Conservation (phyloP, 495 filamentous ascomycete genomes). For the Talaromyces liani region DNA sequence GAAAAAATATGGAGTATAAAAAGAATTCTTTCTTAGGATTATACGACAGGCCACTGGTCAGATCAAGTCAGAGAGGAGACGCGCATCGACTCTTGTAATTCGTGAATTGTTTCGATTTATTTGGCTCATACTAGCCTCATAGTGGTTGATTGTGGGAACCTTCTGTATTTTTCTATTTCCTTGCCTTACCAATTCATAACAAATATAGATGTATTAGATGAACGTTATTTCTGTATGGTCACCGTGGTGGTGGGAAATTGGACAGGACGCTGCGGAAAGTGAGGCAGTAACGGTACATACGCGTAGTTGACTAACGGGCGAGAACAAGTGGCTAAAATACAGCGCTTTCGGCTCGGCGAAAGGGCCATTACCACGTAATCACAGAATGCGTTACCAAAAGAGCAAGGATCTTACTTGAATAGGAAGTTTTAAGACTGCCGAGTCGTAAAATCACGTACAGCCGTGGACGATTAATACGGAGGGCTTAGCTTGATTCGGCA, state of each 20-base stretch:
- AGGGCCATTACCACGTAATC: not conserved
- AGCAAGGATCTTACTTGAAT: not conserved
- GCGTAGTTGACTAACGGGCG: not conserved
- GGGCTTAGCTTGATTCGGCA: not conserved
- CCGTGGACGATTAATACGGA: not conserved
- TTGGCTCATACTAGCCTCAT: not conserved
- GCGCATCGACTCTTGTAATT: not conserved
- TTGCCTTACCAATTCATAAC: not conserved
- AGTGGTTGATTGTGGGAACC: not conserved
- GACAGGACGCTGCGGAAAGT: not conserved
- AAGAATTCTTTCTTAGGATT: not conserved
- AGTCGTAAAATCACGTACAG: not conserved
- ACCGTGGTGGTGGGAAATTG: not conserved
- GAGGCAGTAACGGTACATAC: not conserved
- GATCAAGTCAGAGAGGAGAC: not conserved
- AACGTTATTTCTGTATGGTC: not conserved
- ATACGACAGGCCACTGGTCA: not conserved
- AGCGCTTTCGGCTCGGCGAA: not conserved
- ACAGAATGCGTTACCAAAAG: not conserved
- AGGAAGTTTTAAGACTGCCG: not conserved
- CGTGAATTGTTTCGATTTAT: not conserved
- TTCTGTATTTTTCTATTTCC: not conserved
- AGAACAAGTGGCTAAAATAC: not conserved
- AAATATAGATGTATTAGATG: not conserved
- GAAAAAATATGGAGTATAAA: conserved; percentile 1